Percentiles rank a stretch among this genome's conserved stretches.
These are phyloP conservation scores for Botrytis galanthina DNA, from an alignment of 2,329 filamentous ascomycete species.

Conservation along the genomic window DNA sequence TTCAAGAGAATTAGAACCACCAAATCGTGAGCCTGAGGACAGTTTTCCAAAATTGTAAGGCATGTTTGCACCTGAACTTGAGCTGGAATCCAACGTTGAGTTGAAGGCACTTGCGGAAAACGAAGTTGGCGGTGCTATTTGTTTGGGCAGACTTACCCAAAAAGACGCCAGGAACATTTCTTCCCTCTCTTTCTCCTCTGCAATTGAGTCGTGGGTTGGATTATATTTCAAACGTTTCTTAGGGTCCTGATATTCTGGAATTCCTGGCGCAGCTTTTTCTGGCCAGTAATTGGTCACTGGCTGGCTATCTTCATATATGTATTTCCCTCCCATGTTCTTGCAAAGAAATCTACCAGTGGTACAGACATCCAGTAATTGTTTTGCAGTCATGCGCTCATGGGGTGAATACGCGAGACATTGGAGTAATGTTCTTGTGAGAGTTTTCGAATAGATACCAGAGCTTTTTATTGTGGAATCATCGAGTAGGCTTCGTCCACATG, in stretches of 20 bases:
- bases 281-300: not conserved
- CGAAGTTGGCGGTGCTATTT: not conserved
- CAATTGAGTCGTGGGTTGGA: not conserved
- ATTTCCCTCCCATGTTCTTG: not conserved
- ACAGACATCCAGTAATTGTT: not conserved
- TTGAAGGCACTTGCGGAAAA: not conserved
- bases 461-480: not conserved
- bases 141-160: not conserved
- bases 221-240: not conserved
- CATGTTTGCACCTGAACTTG: not conserved
- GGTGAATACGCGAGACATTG: conserved; percentile 5
- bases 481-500: not conserved
- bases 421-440: not conserved
- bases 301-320: not conserved
- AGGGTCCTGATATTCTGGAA: not conserved
- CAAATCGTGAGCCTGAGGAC: not conserved
- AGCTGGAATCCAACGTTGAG: not conserved
- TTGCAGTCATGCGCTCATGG: not conserved
- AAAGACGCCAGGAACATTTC: not conserved
- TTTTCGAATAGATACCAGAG: not conserved
- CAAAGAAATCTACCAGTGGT: not conserved
- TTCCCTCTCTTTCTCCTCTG: not conserved
- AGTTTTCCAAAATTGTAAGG: not conserved
- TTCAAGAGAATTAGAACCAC: not conserved
- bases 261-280: not conserved